Evolutionary conservation across 2,329 filamentous ascomycete species (phyloP).

Genomic region (Cordyceps militaris): DNA sequence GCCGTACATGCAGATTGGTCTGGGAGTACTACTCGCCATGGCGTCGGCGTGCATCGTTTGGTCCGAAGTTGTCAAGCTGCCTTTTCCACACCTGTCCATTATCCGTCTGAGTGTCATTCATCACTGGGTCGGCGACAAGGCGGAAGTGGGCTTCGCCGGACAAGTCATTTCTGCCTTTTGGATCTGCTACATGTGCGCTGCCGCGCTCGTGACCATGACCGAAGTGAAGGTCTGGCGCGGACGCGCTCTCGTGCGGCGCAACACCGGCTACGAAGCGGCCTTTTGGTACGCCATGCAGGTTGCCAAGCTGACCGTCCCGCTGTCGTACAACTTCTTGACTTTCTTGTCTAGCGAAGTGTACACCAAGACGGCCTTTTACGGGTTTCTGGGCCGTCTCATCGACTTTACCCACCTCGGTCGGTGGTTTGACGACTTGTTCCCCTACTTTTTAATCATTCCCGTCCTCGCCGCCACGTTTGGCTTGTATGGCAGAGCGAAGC

Average conservation of each 20-base stretch:
- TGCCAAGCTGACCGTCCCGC: constrained; percentile 82
- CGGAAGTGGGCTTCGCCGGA: constrained; percentile 76
- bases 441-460: constrained; percentile 78
- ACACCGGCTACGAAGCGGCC: constrained; percentile 87
- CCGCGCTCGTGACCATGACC: constrained; percentile 78
- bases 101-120: constrained; percentile 63
- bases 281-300: constrained; percentile 95
- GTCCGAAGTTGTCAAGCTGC: constrained; percentile 87
- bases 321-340: constrained; percentile 95
- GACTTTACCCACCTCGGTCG: constrained; percentile 74
- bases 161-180: constrained; percentile 79
- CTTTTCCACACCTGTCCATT: constrained; percentile 68
- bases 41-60: constrained; percentile 82
- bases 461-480: constrained; percentile 83
- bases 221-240: constrained; percentile 98
- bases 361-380: constrained; percentile 73
- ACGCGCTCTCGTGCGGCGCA: constrained; percentile 78
- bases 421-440: constrained; percentile 84
- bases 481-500: constrained; percentile 74
- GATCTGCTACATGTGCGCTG: constrained; percentile 94
- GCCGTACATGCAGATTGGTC: constrained; percentile 56
- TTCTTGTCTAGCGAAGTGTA: constrained; percentile 71
- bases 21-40: constrained; percentile 61
- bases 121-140: constrained; percentile 62
- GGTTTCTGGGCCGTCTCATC: constrained; percentile 77